phyloP scores from a whole-genome alignment of 2,329 filamentous ascomycete species.

The Neofusicoccum cordaticola region DNA sequence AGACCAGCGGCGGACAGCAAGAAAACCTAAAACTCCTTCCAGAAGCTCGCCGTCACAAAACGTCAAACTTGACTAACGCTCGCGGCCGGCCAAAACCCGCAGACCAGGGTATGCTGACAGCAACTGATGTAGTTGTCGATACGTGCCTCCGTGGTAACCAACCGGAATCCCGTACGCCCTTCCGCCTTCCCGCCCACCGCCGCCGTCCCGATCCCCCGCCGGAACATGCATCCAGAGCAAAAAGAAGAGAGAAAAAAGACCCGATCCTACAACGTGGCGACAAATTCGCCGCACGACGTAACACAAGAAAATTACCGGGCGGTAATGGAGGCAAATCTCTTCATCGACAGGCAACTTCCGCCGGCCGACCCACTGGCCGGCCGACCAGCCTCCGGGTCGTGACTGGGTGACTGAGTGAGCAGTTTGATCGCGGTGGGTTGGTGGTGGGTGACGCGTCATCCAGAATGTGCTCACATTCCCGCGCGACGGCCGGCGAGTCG shows the following conservation, averaged over 20 bases:
- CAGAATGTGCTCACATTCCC: not conserved
- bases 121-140: too few species aligned
- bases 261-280: not conserved
- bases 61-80: not conserved
- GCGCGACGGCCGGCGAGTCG: too few species aligned
- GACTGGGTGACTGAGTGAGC: not conserved
- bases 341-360: too few species aligned
- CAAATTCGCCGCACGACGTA: not conserved
- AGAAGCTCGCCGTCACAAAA: not conserved
- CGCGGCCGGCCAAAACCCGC: not conserved
- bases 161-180: constrained; percentile 1
- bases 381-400: not conserved
- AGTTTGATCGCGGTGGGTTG: not conserved
- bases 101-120: not conserved
- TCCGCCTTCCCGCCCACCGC: not conserved
- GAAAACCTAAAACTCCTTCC: not conserved
- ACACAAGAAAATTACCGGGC: too few species aligned
- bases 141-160: not conserved
- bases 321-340: too few species aligned
- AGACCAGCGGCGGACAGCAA: not conserved
- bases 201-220: constrained; percentile 3
- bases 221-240: not conserved
- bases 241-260: not conserved
- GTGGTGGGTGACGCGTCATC: constrained; percentile 1
- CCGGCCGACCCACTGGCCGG: too few species aligned